Conservation (phyloP, 2,329 filamentous ascomycete genomes). For the Xylariaceae sp. region DNA sequence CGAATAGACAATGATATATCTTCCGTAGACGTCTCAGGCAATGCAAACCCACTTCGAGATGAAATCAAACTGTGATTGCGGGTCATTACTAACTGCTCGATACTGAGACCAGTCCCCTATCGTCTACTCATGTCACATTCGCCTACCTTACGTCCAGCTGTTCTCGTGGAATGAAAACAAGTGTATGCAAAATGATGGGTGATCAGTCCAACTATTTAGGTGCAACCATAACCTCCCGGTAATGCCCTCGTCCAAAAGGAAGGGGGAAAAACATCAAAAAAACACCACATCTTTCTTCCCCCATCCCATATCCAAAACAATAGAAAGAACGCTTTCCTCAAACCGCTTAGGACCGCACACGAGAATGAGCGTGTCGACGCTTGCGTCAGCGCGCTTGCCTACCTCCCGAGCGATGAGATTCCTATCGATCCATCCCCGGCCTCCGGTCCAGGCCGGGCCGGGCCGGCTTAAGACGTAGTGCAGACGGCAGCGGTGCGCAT, state of each 20-base stretch:
- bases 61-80: too few relatives aligned
- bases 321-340: constrained; percentile 55
- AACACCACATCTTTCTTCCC: constrained; percentile 66
- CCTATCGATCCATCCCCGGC: constrained; percentile 60
- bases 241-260: not conserved
- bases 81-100: too few relatives aligned
- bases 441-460: constrained; percentile 59
- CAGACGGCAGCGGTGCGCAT: constrained; percentile 54
- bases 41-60: not conserved
- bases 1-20: constrained; percentile 1
- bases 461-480: constrained; percentile 65
- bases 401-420: constrained; percentile 57
- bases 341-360: constrained; percentile 74
- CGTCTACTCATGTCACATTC: too few relatives aligned
- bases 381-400: constrained; percentile 33
- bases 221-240: not conserved
- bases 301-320: constrained; percentile 59
- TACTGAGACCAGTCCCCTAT: too few relatives aligned
- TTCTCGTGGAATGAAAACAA: too few relatives aligned
- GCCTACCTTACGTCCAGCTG: too few relatives aligned
- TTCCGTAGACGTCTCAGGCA: not conserved
- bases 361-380: constrained; percentile 58
- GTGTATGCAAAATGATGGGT: too few relatives aligned
- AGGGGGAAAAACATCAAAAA: constrained; percentile 46
- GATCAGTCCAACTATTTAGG: not conserved